These are phyloP conservation scores for Areca catechu DNA, from an alignment of 176 grass and related monocot genomes.

Conservation along the genomic window DNA sequence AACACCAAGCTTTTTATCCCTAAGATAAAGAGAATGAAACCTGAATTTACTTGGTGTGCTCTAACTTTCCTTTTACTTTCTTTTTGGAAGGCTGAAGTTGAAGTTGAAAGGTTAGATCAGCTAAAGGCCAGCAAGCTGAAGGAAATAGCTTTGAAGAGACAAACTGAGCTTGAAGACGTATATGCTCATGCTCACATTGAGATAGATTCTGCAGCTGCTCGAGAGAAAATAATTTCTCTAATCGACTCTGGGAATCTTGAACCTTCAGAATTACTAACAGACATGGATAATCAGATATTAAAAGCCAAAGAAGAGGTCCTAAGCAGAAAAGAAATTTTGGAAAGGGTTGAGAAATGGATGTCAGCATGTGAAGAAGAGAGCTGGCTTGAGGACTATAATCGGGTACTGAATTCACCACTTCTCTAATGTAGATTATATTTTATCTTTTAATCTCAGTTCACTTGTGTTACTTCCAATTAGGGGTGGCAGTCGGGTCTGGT, in stretches of 20 bases:
- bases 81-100: slow-evolving; percentile 44
- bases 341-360: slow-evolving; percentile 86
- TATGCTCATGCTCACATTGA: slow-evolving; percentile 64
- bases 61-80: not conserved
- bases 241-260: slow-evolving; percentile 69
- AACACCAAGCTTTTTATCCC: not conserved
- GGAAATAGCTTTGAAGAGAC: slow-evolving; percentile 85
- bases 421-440: not conserved
- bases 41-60: too few species aligned
- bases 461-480: not conserved
- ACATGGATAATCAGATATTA: slow-evolving; percentile 80
- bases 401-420: slow-evolving; percentile 34
- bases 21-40: not conserved
- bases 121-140: slow-evolving; percentile 87
- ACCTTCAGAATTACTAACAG: slow-evolving; percentile 64
- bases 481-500: too few species aligned
- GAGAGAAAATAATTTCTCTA: slow-evolving; percentile 65
- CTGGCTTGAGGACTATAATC: slow-evolving; percentile 93
- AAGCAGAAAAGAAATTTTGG: slow-evolving; percentile 89
- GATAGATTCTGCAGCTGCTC: slow-evolving; percentile 46
- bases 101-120: slow-evolving; percentile 86
- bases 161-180: slow-evolving; percentile 83
- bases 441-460: slow-evolving; percentile 4
- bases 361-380: slow-evolving; percentile 93
- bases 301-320: slow-evolving; percentile 79